Base-by-base conservation (phyloP, 148 eudicot genomes). In the Oxyria digyna region DNA sequence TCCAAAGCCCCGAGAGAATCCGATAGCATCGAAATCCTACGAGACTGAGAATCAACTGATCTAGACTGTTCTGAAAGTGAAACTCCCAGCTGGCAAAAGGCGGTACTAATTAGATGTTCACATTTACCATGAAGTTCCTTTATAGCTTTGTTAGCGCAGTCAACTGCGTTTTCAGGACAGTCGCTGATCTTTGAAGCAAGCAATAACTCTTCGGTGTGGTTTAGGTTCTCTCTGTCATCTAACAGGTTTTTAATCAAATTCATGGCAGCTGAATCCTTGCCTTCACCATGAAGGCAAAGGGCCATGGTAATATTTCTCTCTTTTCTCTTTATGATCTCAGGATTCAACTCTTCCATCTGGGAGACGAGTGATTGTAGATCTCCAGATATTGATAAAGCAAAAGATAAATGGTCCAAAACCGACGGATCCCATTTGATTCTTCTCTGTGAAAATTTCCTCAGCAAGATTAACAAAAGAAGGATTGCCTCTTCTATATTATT, bases 401-500 rank as follows among this genome's bases (percentile, higher is more conserved):
- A 91, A 4, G 79, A 73, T 67, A 91, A 87, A 72, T 91, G 93
- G 75, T 89, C 89, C 77, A 91, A 69, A 42, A 91, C 72, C 17
- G 89, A 84, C 2, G 89, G 81, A 52, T 91, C 93, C 97, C 97
- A 87, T 50, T 46, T 69, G 49, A 85, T 77, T 23, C 59, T 77
- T 68, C 75, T 73, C 20, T 73, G 78, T 35, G 71, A 35, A 69
- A 77, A 77, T 71, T 79, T 85, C 78, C 70, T 76, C 40, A 87
- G 72, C 49, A 84, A 74, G 76, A 91, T 76, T 66, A 87, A 73
- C 8, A 91, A 74, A 55, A 91, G 79, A 71, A 89, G 91, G 71
- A 89, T 72, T 7, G 97, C 93, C 78, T 91, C 96, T 72, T 91
- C 97, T 42, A 81, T 48, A 62, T 87, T 91, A 74, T 89, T 87